Evolutionary conservation across 2,329 filamentous ascomycete species (phyloP), one percentile per base, ranked within the genome.

Genomic region (Colletotrichum sp.): DNA sequence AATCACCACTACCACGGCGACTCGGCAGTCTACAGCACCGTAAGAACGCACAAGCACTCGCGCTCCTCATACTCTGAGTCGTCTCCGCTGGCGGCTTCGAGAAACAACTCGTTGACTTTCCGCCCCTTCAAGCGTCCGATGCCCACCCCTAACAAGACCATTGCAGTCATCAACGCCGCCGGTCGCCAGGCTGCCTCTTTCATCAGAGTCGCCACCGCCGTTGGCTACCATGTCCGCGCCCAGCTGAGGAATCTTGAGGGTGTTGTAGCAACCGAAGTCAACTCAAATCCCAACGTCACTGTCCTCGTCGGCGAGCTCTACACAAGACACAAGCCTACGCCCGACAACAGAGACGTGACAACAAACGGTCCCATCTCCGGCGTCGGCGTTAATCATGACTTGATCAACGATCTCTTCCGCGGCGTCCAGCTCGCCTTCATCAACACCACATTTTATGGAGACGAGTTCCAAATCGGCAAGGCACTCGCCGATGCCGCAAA

Each of bases 371-470:
- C 83, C 81, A 94, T 92, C 68, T 88, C 88, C 57, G 90, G 90
- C 59, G 89, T 92, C 77, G 91, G 94, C 77, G 92, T 96, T 81
- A 95, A 95, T 83, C 90, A 93, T 80, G 88, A 89, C 2, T 85
- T 98, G 79, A 94, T 98, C 82, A 89, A 91, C 70, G 90, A 94
- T 79, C 90, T 99, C 24, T 99, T 99, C 89, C 88, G 90, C 49
- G 95, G 95, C 77, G 94, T 95, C 26, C 94, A 98, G 80, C 90
- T 98, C 68, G 97, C 97, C 76, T 99, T 99, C 85, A 96, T 99
- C 88, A 99, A 99, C 87, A 99, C 97, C 57, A 98, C 96, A 7
- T 98, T 98, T 81, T 98, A 98, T 88, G 97, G 96, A 68, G 96
- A 99, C 85, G 97, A 99, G 88, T 90, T 97, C 75, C 92, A 93